These are phyloP conservation scores for Starmerella vaccinii DNA, from an alignment of 805 yeast species.

Conservation along the genomic window DNA sequence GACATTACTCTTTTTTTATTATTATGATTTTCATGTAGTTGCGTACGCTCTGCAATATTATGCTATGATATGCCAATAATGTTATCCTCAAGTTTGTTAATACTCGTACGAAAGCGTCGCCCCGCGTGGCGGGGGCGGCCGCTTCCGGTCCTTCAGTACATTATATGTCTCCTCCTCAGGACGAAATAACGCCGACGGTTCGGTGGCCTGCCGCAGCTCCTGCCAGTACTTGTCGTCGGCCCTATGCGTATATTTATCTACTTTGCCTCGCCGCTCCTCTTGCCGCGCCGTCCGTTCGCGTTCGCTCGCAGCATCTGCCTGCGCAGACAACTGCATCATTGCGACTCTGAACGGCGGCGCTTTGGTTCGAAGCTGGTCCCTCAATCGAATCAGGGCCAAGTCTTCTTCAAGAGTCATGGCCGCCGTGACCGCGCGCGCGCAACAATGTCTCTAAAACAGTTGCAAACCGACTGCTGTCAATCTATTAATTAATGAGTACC, in stretches of 20 bases:
- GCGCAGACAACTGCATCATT: slow-evolving; percentile 8
- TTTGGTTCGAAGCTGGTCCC: slow-evolving; percentile 11
- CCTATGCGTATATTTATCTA: slow-evolving; percentile 7
- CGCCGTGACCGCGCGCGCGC: slow-evolving; percentile 1
- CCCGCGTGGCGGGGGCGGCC: slow-evolving; percentile 21
- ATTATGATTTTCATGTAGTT: not conserved
- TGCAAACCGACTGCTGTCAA: not conserved
- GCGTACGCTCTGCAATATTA: no score
- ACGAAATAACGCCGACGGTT: slow-evolving; percentile 11
- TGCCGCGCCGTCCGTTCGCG: slow-evolving; percentile 7
- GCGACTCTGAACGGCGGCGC: slow-evolving; percentile 11
- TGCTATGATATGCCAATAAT: not conserved
- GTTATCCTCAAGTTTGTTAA: not conserved
- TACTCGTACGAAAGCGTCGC: slow-evolving; percentile 14
- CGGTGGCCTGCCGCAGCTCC: slow-evolving; percentile 17
- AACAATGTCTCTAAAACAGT: not conserved
- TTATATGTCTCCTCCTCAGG: slow-evolving; percentile 16
- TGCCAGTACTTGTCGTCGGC: slow-evolving; percentile 10
- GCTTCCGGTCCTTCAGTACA: slow-evolving; percentile 9
- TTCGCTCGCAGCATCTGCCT: slow-evolving; percentile 8
- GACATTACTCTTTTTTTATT: no score
- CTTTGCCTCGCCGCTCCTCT: slow-evolving; percentile 9
- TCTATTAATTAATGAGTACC: not conserved
- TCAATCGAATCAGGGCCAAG: slow-evolving; percentile 14
- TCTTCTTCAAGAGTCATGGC: slow-evolving; percentile 20